These are phyloP conservation scores for Emericellopsis cladophorae DNA, from an alignment of 2,329 filamentous ascomycete genomes.

Conservation along the genomic window DNA sequence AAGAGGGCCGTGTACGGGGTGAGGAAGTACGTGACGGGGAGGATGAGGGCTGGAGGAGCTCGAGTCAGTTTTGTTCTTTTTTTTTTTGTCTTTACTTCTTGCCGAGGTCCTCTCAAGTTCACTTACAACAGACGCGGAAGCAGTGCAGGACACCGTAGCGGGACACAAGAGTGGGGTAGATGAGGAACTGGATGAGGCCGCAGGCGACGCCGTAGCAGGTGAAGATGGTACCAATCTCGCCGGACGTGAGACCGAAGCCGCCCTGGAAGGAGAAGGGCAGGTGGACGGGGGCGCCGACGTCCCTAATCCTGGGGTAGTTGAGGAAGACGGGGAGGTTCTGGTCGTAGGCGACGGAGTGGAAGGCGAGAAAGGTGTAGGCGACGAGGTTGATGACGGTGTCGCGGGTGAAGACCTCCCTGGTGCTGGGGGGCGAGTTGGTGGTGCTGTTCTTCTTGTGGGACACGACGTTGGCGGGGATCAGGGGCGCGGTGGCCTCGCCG, in stretches of 20 bases:
- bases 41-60: slow-evolving; percentile 49
- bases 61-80: too few species aligned
- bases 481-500: slow-evolving; percentile 41
- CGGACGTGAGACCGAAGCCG: slow-evolving; percentile 63
- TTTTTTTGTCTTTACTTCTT: too few species aligned
- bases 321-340: slow-evolving; percentile 83
- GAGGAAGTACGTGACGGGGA: slow-evolving; percentile 67
- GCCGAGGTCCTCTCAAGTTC: not conserved
- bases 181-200: slow-evolving; percentile 71
- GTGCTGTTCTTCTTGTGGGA: slow-evolving; percentile 10
- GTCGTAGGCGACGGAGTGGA: slow-evolving; percentile 77
- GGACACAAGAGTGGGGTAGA: slow-evolving; percentile 67
- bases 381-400: slow-evolving; percentile 67
- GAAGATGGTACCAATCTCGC: slow-evolving; percentile 74
- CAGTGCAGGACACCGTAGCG: slow-evolving; percentile 63
- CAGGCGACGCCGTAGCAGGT: slow-evolving; percentile 70
- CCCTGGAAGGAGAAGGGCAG: slow-evolving; percentile 74
- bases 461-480: slow-evolving; percentile 26
- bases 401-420: slow-evolving; percentile 45
- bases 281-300: slow-evolving; percentile 43
- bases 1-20: slow-evolving; percentile 70
- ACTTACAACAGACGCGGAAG: slow-evolving; percentile 48
- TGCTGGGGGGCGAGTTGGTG: not conserved
- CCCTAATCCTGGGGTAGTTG: slow-evolving; percentile 53
- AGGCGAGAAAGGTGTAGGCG: slow-evolving; percentile 67